Evolutionary conservation across 169 alveolate genomes (phyloP).

Genomic region (Eimeria sp.): DNA sequence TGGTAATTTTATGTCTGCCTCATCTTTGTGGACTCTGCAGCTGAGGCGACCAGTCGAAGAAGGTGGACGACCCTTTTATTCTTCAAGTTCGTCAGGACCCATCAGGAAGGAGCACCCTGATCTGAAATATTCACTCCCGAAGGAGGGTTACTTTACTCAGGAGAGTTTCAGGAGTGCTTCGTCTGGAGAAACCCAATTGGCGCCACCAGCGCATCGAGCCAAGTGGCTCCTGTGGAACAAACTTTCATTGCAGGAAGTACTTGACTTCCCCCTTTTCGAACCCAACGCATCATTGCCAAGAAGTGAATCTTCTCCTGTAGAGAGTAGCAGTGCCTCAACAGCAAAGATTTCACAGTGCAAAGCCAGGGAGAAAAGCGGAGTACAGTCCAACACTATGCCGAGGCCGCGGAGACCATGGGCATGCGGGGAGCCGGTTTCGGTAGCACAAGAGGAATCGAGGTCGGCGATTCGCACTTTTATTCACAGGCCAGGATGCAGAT

Average conservation of each 20-base stretch:
- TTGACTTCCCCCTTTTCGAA: not conserved
- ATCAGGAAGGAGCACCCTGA: not conserved
- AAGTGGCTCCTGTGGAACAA: not conserved
- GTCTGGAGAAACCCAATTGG: not conserved
- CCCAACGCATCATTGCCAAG: not conserved
- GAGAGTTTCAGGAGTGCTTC: not conserved
- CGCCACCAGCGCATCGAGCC: conserved; percentile 1
- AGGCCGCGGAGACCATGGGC: conserved; percentile 76
- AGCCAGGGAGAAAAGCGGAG: not conserved
- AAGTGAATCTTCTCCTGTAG: not conserved
- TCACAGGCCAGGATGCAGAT: conserved; percentile 70
- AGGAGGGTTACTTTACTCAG: not conserved
- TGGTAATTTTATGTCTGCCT: conserved; percentile 64
- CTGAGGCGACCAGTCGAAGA: conserved; percentile 37
- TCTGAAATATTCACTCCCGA: not conserved
- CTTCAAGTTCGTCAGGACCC: conserved; percentile 8
- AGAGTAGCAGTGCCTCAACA: not conserved
- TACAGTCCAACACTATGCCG: conserved; percentile 28
- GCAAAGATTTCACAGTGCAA: not conserved
- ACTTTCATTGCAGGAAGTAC: not conserved
- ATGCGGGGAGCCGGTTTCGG: conserved; percentile 65
- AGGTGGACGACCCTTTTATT: not conserved
- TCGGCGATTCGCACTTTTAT: conserved; percentile 54
- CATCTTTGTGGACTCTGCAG: conserved; percentile 80
- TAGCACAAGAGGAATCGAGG: conserved; percentile 18